Conservation (phyloP, 371 early-diverging fungal species). For the Lichtheimia corymbifera region DNA sequence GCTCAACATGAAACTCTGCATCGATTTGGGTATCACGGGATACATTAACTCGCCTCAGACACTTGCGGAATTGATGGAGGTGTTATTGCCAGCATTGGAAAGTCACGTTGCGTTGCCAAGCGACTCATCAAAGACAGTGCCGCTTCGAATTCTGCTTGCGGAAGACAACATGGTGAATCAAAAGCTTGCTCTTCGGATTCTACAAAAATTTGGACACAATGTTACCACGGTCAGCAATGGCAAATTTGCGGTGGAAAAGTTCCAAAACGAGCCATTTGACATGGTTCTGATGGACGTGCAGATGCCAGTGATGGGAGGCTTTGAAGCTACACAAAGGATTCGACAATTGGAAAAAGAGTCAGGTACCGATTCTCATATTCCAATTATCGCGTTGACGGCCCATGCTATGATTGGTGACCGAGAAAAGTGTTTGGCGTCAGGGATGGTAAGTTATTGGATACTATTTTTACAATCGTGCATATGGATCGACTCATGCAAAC, state of each 20-base stretch:
- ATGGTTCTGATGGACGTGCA: conserved; percentile 82
- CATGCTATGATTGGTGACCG: conserved; percentile 78
- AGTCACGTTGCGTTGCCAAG: conserved; percentile 58
- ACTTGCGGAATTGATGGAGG: conserved; percentile 59
- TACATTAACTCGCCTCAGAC: conserved; percentile 64
- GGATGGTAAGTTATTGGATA: conserved; percentile 52
- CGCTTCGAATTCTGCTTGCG: conserved; percentile 70
- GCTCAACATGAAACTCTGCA: conserved; percentile 63
- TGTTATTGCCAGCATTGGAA: conserved; percentile 67
- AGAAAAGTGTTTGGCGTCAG: conserved; percentile 68
- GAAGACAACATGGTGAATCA: conserved; percentile 86
- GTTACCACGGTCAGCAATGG: conserved; percentile 74
- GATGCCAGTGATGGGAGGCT: conserved; percentile 78
- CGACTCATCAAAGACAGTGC: conserved; percentile 48
- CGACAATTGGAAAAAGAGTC: conserved; percentile 55
- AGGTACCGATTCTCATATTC: conserved; percentile 56
- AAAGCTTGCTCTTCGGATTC: conserved; percentile 69
- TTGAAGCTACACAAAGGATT: conserved; percentile 70
- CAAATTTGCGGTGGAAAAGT: conserved; percentile 69
- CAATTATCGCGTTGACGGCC: conserved; percentile 77
- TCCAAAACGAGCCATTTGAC: conserved; percentile 59
- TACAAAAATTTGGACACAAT: conserved; percentile 73
- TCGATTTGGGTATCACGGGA: conserved; percentile 67
- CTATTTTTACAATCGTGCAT: not conserved
- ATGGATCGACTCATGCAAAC: not conserved